Evolutionary conservation across 169 alveolate genomes (phyloP).

Genomic region (Eimeria zaria): DNA sequence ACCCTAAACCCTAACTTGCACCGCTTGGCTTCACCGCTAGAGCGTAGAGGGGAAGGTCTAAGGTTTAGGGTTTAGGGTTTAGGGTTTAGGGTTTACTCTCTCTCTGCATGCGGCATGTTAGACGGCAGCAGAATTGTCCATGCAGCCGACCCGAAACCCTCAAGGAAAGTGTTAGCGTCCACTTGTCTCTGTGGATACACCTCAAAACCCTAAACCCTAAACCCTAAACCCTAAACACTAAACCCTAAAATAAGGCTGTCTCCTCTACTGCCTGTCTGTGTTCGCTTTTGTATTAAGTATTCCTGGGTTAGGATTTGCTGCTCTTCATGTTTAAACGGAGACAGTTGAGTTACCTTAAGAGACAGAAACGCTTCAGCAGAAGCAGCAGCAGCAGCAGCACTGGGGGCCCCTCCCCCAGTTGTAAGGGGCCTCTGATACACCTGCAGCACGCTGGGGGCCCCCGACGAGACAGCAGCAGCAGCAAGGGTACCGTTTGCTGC

Average conservation of each 20-base stretch:
- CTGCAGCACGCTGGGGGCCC: neutral
- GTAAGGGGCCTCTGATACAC: slow-evolving; percentile 30
- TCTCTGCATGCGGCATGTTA: slow-evolving; percentile 7
- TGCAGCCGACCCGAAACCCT: neutral
- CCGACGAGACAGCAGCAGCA: slow-evolving; percentile 40
- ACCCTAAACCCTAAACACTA: slow-evolving; percentile 36
- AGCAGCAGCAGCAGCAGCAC: neutral
- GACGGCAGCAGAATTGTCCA: slow-evolving; percentile 3
- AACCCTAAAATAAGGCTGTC: neutral
- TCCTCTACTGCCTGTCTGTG: neutral
- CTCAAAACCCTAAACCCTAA: slow-evolving; percentile 5
- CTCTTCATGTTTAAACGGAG: neutral
- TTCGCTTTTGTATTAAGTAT: neutral
- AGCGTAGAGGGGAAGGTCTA: neutral
- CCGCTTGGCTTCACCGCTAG: neutral
- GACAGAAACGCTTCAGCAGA: slow-evolving; percentile 25
- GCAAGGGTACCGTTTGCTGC: neutral
- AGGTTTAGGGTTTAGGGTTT: slow-evolving; percentile 15
- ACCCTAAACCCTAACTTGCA: neutral
- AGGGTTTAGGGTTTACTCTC: slow-evolving; percentile 28
- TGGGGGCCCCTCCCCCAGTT: neutral
- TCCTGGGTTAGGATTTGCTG: neutral
- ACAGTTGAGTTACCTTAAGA: neutral
- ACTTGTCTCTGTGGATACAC: slow-evolving; percentile 21
- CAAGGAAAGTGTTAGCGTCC: neutral